phyloP scores from a whole-genome alignment of 2,329 filamentous ascomycete species.

The Cladosporium phlei region DNA sequence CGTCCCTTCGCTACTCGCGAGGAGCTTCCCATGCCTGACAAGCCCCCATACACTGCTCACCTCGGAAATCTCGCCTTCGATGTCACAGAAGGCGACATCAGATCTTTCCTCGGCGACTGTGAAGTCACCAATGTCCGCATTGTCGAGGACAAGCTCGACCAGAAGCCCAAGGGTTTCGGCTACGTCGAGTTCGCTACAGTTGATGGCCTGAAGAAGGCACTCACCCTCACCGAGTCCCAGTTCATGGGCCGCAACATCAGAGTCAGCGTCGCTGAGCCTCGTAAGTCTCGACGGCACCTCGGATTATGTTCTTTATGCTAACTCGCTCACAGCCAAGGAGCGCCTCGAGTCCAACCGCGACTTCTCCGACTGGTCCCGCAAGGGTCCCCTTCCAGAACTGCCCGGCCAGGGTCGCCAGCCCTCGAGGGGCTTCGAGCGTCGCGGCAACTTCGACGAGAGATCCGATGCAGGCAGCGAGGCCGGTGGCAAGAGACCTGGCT shows the following conservation, averaged over 20 bases:
- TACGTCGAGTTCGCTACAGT: conserved; percentile 90
- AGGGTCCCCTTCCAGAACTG: conserved; percentile 77
- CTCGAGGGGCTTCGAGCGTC: conserved; percentile 42
- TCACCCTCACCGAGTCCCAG: conserved; percentile 72
- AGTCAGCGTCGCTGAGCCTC: conserved; percentile 94
- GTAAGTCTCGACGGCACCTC: conserved; percentile 54
- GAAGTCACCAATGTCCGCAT: conserved; percentile 87
- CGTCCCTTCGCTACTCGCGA: conserved; percentile 54
- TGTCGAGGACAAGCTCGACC: conserved; percentile 91
- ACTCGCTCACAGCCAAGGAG: conserved; percentile 66
- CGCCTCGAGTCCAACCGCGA: conserved; percentile 68
- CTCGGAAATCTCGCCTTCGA: conserved; percentile 96
- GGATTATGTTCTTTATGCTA: background rate
- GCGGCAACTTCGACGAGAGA: conserved; percentile 33
- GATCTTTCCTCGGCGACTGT: conserved; percentile 79
- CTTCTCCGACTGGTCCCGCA: conserved; percentile 85
- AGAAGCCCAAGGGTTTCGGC: conserved; percentile 94
- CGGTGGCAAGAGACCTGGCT: conserved; percentile 59
- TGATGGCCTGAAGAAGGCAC: conserved; percentile 86
- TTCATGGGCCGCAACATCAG: conserved; percentile 88
- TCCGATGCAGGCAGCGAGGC: conserved; percentile 51
- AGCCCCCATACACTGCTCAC: conserved; percentile 92
- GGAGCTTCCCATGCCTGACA: conserved; percentile 77
- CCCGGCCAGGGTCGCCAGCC: conserved; percentile 45
- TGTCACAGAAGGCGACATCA: conserved; percentile 75